These are phyloP conservation scores for Gossypium davidsonii DNA, from an alignment of 441 rosid species.

Conservation along the genomic window DNA sequence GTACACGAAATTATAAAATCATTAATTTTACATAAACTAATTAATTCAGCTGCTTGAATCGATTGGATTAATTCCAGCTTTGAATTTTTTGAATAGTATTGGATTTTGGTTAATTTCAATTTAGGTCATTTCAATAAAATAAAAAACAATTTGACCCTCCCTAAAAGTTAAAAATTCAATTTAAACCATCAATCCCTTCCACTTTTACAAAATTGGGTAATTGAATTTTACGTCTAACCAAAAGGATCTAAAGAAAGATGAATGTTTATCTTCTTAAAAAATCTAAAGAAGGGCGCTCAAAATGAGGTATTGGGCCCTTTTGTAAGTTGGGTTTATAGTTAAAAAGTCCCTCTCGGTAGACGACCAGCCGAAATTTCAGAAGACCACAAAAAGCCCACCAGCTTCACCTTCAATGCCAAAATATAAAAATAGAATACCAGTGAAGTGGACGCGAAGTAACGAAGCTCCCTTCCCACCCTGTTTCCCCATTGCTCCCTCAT, in stretches of 20 bases:
- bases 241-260: too few relatives aligned
- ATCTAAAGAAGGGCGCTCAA: background rate
- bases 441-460: constrained; percentile 95
- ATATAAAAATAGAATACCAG: constrained; percentile 34
- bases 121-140: too few relatives aligned
- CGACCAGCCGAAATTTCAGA: constrained; percentile 6
- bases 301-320: background rate
- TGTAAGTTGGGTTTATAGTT: constrained; percentile 20
- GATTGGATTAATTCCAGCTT: background rate
- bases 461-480: constrained; percentile 34
- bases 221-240: too few relatives aligned
- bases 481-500: constrained; percentile 11
- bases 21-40: too few relatives aligned
- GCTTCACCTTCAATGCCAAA: constrained; percentile 9
- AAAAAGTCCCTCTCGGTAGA: constrained; percentile 30
- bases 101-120: too few relatives aligned
- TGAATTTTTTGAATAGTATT: too few relatives aligned
- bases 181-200: too few relatives aligned
- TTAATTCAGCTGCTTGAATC: background rate
- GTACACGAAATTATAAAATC: too few relatives aligned
- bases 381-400: background rate
- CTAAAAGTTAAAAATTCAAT: too few relatives aligned
- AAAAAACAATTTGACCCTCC: too few relatives aligned
- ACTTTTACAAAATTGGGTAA: too few relatives aligned
- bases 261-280: too few relatives aligned